A percentile compares a stretch with the other conserved stretches of the same genome.
Conservation (phyloP, 2,329 filamentous ascomycete species). For the Tolypocladium tropicale region DNA sequence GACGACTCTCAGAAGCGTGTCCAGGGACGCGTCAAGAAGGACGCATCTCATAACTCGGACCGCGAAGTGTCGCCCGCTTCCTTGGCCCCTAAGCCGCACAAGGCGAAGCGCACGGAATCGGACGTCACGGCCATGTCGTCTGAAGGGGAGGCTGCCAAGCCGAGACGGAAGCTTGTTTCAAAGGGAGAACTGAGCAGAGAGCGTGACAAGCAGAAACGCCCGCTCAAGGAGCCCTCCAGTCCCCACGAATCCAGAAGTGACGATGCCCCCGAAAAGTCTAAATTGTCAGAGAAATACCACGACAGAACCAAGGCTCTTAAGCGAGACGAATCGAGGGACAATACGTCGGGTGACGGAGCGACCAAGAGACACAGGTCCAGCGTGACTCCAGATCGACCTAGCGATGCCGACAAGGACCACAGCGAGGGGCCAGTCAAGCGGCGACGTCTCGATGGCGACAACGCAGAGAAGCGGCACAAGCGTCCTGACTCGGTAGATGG, state of each 20-base stretch:
- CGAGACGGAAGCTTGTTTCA: conserved; percentile 52
- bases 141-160: conserved; percentile 47
- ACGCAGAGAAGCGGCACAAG: conserved; percentile 37
- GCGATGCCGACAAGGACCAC: conserved; percentile 41
- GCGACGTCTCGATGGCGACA: conserved; percentile 45
- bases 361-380: conserved; percentile 51
- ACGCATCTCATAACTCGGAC: conserved; percentile 40
- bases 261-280: conserved; percentile 36
- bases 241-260: conserved; percentile 39
- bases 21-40: conserved; percentile 44
- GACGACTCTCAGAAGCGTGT: conserved; percentile 40
- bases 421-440: conserved; percentile 42
- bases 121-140: conserved; percentile 43
- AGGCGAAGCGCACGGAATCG: conserved; percentile 42
- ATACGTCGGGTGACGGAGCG: conserved; percentile 38
- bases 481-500: conserved; percentile 34
- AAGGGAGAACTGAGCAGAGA: conserved; percentile 52
- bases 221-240: conserved; percentile 41
- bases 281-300: conserved; percentile 43
- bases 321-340: conserved; percentile 49
- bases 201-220: conserved; percentile 46
- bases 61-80: conserved; percentile 41
- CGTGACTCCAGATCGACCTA: conserved; percentile 44
- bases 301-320: conserved; percentile 52
- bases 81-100: conserved; percentile 36